phyloP scores from a whole-genome alignment of 140 eudicot species.

The Bidens hawaiensis region DNA sequence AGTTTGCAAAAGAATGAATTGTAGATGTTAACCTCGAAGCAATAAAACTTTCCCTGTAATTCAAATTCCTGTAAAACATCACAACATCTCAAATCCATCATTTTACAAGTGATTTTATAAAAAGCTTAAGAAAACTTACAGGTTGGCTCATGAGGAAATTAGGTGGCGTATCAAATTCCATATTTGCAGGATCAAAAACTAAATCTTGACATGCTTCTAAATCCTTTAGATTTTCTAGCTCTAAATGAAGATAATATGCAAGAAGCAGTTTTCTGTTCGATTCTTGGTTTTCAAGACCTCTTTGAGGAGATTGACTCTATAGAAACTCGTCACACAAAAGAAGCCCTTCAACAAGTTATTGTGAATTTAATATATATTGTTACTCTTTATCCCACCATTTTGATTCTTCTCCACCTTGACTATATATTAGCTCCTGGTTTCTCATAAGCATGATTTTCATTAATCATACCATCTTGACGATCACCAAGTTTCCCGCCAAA shows the following conservation, averaged over 20 bases:
- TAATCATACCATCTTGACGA: constrained; percentile 25
- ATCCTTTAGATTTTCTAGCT: constrained; percentile 70
- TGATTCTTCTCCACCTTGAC: constrained; percentile 41
- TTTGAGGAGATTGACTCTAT: constrained; percentile 75
- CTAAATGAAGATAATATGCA: constrained; percentile 53
- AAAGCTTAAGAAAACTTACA: constrained; percentile 45
- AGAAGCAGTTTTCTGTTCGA: constrained; percentile 39
- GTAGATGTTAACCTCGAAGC: constrained; percentile 48
- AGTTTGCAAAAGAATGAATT: constrained; percentile 21
- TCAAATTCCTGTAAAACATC: constrained; percentile 61
- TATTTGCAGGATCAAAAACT: constrained; percentile 59
- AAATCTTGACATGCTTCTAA: too few species aligned
- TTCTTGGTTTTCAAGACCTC: constrained; percentile 31
- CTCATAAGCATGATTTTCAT: constrained; percentile 19
- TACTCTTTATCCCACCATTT: constrained; percentile 75
- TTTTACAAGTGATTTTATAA: background rate
- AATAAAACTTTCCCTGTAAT: constrained; percentile 68
- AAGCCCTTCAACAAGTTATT: constrained; percentile 85
- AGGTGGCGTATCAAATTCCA: constrained; percentile 67
- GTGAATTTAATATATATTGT: constrained; percentile 57
- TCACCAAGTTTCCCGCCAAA: constrained; percentile 26
- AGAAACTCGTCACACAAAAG: too few species aligned
- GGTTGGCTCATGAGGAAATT: constrained; percentile 85
- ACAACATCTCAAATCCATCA: background rate
- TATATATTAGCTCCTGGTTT: constrained; percentile 26